A percentile compares a stretch with the other conserved stretches of the same genome.
Conservation (phyloP, 805 yeast species). For the Starmerella cellae region DNA sequence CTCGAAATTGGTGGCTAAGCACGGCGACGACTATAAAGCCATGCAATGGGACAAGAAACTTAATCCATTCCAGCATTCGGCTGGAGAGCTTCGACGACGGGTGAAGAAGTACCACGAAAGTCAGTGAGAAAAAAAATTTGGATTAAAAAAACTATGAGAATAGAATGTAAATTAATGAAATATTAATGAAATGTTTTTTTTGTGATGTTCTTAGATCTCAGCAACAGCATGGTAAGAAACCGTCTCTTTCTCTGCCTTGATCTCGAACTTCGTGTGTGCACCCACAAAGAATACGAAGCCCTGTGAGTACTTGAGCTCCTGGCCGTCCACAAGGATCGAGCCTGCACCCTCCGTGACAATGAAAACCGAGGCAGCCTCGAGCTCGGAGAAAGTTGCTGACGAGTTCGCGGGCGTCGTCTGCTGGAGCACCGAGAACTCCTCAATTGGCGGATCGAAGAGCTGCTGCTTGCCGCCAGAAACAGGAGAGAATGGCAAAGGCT, state of each 20-base stretch:
- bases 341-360: slow-evolving; percentile 79
- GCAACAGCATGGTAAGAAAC: slow-evolving; percentile 85
- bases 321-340: slow-evolving; percentile 31
- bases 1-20: slow-evolving; percentile 46
- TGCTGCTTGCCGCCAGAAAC: slow-evolving; percentile 28
- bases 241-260: slow-evolving; percentile 34
- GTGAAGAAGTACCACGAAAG: slow-evolving; percentile 35
- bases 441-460: slow-evolving; percentile 90
- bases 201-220: slow-evolving; percentile 2
- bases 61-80: slow-evolving; percentile 68
- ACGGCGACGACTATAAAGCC: slow-evolving; percentile 76
- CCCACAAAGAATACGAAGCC: slow-evolving; percentile 82
- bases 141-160: background rate
- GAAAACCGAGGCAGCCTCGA: slow-evolving; percentile 79
- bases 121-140: background rate
- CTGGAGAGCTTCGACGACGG: slow-evolving; percentile 70
- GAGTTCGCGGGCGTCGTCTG: slow-evolving; percentile 42
- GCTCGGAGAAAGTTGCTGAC: slow-evolving; percentile 42
- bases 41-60: slow-evolving; percentile 89
- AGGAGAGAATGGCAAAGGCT: slow-evolving; percentile 38
- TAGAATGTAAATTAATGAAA: background rate
- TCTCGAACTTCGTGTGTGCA: slow-evolving; percentile 54
- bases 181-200: slow-evolving; percentile 38
- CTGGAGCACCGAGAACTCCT: slow-evolving; percentile 87
- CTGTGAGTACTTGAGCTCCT: slow-evolving; percentile 39